A percentile compares a stretch with the other conserved stretches of the same genome.
Evolutionary conservation across 2,329 filamentous ascomycete species (phyloP).

Genomic region (Thermoascus crustaceus): DNA sequence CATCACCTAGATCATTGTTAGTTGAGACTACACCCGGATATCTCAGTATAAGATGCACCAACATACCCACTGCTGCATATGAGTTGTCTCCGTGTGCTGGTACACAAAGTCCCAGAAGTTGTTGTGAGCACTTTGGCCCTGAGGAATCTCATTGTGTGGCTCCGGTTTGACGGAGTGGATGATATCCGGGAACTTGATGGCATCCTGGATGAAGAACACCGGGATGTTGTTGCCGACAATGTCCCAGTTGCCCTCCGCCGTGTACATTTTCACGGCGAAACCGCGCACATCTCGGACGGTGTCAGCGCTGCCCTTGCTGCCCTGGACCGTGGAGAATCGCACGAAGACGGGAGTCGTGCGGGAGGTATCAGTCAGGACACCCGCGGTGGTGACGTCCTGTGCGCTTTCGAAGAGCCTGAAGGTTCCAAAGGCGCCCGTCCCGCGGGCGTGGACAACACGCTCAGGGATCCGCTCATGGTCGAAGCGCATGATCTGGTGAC

Average conservation of each 20-base stretch:
- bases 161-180: conserved; percentile 35
- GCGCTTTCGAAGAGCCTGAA: conserved; percentile 59
- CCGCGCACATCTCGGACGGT: conserved; percentile 65
- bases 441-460: conserved; percentile 59
- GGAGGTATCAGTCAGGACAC: conserved; percentile 59
- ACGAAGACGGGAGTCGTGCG: conserved; percentile 58
- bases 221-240: conserved; percentile 36
- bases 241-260: conserved; percentile 54
- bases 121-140: conserved; percentile 42
- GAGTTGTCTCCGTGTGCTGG: conserved; percentile 33
- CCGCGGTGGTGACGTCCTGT: conserved; percentile 54
- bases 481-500: conserved; percentile 54
- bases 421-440: conserved; percentile 56
- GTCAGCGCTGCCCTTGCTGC: conserved; percentile 60
- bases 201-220: conserved; percentile 36
- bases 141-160: conserved; percentile 35
- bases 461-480: conserved; percentile 66
- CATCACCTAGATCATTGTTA: conserved; percentile 40
- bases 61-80: no score
- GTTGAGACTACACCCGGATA: no score
- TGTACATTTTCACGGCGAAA: conserved; percentile 62
- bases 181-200: conserved; percentile 34
- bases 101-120: conserved; percentile 47
- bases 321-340: conserved; percentile 68
- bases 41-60: no score